phyloP scores from a whole-genome alignment of 352 stramenopile genomes.

The Blastocystis sp. region DNA sequence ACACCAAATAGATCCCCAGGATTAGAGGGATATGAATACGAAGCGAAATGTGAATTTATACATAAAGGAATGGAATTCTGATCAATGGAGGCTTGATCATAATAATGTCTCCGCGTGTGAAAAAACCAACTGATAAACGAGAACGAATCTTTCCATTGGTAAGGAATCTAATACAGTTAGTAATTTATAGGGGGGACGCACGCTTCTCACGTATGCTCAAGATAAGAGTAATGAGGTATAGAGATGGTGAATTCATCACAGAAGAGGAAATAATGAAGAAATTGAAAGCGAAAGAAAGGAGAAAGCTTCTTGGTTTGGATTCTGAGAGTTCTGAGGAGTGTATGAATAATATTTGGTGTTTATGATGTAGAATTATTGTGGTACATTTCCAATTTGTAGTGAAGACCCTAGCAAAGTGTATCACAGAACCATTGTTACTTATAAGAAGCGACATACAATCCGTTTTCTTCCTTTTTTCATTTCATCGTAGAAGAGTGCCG shows the following conservation, averaged over 20 bases:
- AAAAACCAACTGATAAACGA: no score
- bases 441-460: slow-evolving; percentile 12
- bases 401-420: neutral
- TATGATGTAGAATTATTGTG: neutral
- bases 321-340: slow-evolving; percentile 17
- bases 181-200: neutral
- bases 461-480: neutral
- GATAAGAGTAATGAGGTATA: neutral
- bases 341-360: neutral
- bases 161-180: neutral
- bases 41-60: neutral
- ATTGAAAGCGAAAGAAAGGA: neutral
- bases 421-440: neutral
- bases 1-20: neutral
- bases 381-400: neutral
- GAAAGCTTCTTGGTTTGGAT: neutral
- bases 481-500: slow-evolving; percentile 36
- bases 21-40: neutral
- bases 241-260: neutral
- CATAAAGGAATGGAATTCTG: no score
- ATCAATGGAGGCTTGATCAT: no score
- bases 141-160: neutral
- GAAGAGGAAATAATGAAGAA: neutral
- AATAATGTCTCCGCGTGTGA: no score
- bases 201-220: neutral